Evolutionary conservation across 2,329 filamentous ascomycete species (phyloP), one percentile per base, ranked within the genome.

Genomic region (Aureobasidium sp.): DNA sequence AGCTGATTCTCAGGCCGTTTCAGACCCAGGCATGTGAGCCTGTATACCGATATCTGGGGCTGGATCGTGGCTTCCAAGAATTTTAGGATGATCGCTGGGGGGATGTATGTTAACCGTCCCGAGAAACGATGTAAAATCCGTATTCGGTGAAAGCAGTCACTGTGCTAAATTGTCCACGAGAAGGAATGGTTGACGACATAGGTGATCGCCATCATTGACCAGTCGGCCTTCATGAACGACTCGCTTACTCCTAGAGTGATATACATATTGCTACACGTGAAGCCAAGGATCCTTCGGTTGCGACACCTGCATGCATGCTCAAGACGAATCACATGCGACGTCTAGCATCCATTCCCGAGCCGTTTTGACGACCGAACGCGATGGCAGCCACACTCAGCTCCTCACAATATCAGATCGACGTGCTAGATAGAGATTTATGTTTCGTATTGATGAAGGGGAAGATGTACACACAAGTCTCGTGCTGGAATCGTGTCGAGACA

Each of bases 261-360:
- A 25, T 39, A 44, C n/a, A 42, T 54, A 54, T 54, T 42, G 37
- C 36, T 55, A 34, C 52, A 55, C 49, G 52, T 55, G 54, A 47
- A 37, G 54, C 54, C 55, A 59, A 48, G 29, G 16, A 30, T 47
- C n/a, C 36, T 16, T 49, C 55, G 55, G 55, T 44, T 59, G 34
- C 55, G 42, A 45, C 44, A 8, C 10, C 32, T 48, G 25, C 55
- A 59, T 48, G 25, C 55, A 59, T 49, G 44, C 15, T 49, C 44
- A 27, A 49, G 55, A 59, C 55, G 55, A 39, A 59, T 59, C 55
- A 59, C 55, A 59, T 59, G 55, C 55, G 41, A 59, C 30, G 21
- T 11, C 53, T 44, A 15, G 16, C 53, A 34, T 13, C 27, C 44
- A 21, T 21, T 59, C 25, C 21, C 42, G 34, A 59, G 55, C 55